phyloP scores from a whole-genome alignment of 2,329 filamentous ascomycete genomes.

The Venturia oleaginea region DNA sequence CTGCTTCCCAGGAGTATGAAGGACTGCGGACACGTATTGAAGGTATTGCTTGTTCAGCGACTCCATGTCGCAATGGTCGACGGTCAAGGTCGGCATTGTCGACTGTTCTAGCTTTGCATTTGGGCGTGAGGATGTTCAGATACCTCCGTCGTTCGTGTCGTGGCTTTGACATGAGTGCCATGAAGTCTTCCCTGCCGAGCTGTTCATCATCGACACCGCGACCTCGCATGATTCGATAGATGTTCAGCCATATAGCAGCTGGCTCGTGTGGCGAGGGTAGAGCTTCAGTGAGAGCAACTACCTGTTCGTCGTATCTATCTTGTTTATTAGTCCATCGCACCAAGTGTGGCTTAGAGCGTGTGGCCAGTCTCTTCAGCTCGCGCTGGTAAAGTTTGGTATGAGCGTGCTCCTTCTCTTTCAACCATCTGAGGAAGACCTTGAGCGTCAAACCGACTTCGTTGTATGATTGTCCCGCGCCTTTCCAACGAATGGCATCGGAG shows the following conservation, averaged over 20 bases:
- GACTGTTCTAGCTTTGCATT: not conserved
- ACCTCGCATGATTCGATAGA: not conserved
- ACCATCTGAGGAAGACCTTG: not conserved
- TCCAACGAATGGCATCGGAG: not conserved
- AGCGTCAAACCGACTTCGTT: not conserved
- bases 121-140: not conserved
- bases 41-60: not conserved
- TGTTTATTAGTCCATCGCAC: not conserved
- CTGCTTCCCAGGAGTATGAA: not conserved
- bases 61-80: not conserved
- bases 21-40: not conserved
- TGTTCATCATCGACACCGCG: not conserved
- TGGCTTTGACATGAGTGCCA: not conserved
- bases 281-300: too few species aligned
- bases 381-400: not conserved
- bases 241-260: not conserved
- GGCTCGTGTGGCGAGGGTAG: not conserved
- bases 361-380: not conserved
- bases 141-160: not conserved
- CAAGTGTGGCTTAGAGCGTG: not conserved
- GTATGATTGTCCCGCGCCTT: not conserved
- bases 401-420: not conserved
- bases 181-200: not conserved
- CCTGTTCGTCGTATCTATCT: not conserved
- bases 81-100: not conserved